These are phyloP conservation scores for Hypocrella siamensis DNA, from an alignment of 2,329 filamentous ascomycete species.

Conservation along the genomic window DNA sequence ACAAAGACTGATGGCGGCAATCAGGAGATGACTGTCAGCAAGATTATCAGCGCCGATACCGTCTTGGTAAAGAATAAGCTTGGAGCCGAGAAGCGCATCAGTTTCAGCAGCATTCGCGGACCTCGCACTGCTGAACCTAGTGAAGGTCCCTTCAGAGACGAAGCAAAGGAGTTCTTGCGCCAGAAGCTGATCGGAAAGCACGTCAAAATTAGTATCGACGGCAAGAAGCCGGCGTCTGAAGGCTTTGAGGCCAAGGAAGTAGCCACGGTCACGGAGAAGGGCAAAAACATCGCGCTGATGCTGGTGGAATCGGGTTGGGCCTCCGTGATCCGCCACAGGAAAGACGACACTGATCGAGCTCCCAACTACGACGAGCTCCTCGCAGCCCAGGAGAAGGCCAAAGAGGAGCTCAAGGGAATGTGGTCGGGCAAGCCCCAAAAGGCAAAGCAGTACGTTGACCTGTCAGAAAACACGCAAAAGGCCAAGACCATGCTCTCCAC, in stretches of 20 bases:
- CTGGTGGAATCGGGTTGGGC: conserved; percentile 89
- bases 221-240: conserved; percentile 75
- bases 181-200: conserved; percentile 95
- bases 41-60: conserved; percentile 79
- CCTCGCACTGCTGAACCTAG: conserved; percentile 79
- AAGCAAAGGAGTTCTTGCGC: conserved; percentile 90
- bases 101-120: conserved; percentile 81
- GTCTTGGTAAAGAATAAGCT: conserved; percentile 74
- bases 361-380: conserved; percentile 86
- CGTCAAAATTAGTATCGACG: conserved; percentile 76
- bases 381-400: conserved; percentile 65
- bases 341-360: conserved; percentile 86
- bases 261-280: conserved; percentile 68
- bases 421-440: conserved; percentile 85
- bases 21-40: conserved; percentile 68
- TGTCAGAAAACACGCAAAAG: conserved; percentile 85
- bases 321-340: conserved; percentile 85
- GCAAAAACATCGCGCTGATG: conserved; percentile 71
- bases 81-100: conserved; percentile 77
- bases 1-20: conserved; percentile 51
- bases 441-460: conserved; percentile 68
- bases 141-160: conserved; percentile 76
- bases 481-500: conserved; percentile 86
- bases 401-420: conserved; percentile 82
- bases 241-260: conserved; percentile 93